A percentile compares a stretch with the other conserved stretches of the same genome.
These are phyloP conservation scores for Casuarina equisetifolia DNA, from an alignment of 306 rosid genomes.

Conservation along the genomic window DNA sequence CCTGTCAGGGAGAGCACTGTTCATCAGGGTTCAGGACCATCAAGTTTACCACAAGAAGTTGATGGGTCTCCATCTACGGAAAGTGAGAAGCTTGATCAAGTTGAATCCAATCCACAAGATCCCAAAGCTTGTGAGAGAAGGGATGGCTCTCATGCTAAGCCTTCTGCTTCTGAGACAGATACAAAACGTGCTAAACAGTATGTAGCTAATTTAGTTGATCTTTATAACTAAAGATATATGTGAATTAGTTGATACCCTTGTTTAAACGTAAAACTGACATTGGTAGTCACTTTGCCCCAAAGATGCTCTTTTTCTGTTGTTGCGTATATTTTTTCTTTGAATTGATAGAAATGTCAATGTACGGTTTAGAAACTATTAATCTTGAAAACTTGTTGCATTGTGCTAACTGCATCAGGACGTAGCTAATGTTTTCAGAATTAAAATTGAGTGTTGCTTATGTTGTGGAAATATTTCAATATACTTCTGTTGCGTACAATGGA, in stretches of 20 bases:
- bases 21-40: slow-evolving; percentile 63
- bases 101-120: slow-evolving; percentile 67
- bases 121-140: slow-evolving; percentile 60
- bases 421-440: background rate
- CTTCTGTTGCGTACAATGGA: background rate
- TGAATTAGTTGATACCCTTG: slow-evolving; percentile 12
- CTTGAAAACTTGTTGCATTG: background rate
- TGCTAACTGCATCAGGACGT: background rate
- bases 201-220: slow-evolving; percentile 28
- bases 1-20: slow-evolving; percentile 55
- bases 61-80: slow-evolving; percentile 57
- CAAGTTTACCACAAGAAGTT: slow-evolving; percentile 59
- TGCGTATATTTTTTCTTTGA: slow-evolving; percentile 8
- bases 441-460: background rate
- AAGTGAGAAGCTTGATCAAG: slow-evolving; percentile 53
- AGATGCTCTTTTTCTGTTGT: slow-evolving; percentile 13
- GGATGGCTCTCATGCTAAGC: slow-evolving; percentile 59
- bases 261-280: slow-evolving; percentile 10
- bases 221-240: slow-evolving; percentile 27
- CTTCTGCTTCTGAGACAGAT: slow-evolving; percentile 74
- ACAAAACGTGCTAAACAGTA: slow-evolving; percentile 98
- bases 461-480: background rate
- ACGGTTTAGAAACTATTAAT: background rate
- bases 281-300: slow-evolving; percentile 25
- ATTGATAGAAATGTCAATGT: background rate